phyloP scores from a whole-genome alignment of 169 alveolate species.

The Toxoplasma gondii region DNA sequence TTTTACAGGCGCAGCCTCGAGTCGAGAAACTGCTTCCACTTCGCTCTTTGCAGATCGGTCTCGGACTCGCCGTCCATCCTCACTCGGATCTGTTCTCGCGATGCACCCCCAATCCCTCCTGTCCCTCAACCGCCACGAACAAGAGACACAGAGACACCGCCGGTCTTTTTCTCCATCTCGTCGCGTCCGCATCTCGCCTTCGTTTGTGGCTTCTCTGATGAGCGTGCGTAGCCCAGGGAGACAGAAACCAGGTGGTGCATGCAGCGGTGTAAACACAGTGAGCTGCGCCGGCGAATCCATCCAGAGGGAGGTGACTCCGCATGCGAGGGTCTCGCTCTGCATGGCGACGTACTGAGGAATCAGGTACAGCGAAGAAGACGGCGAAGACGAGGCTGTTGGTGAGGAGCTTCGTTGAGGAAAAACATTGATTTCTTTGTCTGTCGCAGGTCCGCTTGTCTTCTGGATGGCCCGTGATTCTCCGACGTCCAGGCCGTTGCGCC shows the following conservation, averaged over 20 bases:
- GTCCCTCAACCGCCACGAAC: not conserved
- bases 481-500: not conserved
- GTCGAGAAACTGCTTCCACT: no score
- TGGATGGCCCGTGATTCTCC: not conserved
- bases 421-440: not conserved
- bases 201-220: not conserved
- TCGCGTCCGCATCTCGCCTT: not conserved
- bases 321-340: not conserved
- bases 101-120: not conserved
- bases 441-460: not conserved
- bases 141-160: not conserved
- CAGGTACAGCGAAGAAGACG: not conserved
- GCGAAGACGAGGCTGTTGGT: not conserved
- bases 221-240: not conserved
- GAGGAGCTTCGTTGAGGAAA: not conserved
- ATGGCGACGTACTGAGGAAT: not conserved
- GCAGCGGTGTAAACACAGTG: not conserved
- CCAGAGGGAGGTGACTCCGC: slow-evolving; percentile 28
- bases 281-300: slow-evolving; percentile 19
- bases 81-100: no score
- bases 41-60: no score
- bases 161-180: not conserved
- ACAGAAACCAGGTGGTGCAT: not conserved
- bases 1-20: no score
- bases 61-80: no score